Evolutionary conservation across 2,329 filamentous ascomycete genomes (phyloP), one percentile per base, ranked within the genome.

Genomic region (Aspergillaceae sp.): DNA sequence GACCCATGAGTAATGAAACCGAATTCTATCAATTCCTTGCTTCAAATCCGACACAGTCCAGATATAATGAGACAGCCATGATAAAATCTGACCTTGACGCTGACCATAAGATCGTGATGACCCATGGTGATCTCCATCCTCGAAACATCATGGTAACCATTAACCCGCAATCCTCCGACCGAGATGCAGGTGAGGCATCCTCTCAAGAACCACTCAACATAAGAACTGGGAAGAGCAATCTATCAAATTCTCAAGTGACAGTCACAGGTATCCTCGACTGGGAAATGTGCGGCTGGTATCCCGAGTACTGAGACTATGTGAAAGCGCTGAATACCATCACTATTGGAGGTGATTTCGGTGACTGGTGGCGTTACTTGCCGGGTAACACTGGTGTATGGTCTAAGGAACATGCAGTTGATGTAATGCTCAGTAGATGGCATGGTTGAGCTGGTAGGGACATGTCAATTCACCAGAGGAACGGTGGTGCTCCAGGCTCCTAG

Each of bases 1-100:
- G 40, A 19, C 42, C 45, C 33, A 43, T 52, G 10, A 41, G 38
- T 35, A 50, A 48, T 47, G 50, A 50, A 37, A 41, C 26, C 34
- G 50, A 52, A 30, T 50, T 52, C 42, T 50, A 50, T 42, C 35
- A 48, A 41, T 52, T 52, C 35, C 43, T 52, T 27, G 44, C 41
- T n/a, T 50, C 42, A 2, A 35, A 48, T 33, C 38, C 50, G 34
- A 30, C 40, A 30, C 46, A 42, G 29, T 43, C 41, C 27, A 41
- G 45, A 29, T 19, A 19, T 41, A 42, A 29, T 34, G 33, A 29
- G 44, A 29, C 27, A 42, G 43, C 42, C 32, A 52, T 52, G 50
- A 52, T 52, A 40, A 40, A 44, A 34, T 48, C 46, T 9, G 51
- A 49, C 38, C 46, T 53, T 40, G 32, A 43, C 32, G 36, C 29